These are phyloP conservation scores for Brasenia schreberi DNA, from an alignment of 164 flowering plant genomes.

Conservation along the genomic window DNA sequence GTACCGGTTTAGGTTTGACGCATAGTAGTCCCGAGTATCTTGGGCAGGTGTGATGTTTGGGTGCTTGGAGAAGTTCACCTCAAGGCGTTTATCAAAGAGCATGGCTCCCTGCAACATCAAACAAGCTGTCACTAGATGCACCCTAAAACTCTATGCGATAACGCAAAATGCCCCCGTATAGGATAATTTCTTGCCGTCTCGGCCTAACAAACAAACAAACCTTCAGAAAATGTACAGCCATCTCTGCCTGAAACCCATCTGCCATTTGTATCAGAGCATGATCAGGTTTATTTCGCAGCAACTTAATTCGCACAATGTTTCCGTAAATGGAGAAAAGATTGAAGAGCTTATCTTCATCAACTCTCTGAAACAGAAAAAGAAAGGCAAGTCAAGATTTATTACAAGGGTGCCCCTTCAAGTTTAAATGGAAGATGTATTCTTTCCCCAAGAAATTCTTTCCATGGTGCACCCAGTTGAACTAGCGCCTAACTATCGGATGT, in stretches of 20 bases:
- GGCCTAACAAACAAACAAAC: constrained; percentile 14
- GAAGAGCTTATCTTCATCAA: constrained; percentile 96
- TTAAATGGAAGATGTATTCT: no score
- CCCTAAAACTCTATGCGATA: no score
- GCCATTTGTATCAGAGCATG: constrained; percentile 97
- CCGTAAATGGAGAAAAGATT: constrained; percentile 93
- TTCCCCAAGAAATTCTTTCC: no score
- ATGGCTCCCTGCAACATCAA: constrained; percentile 50
- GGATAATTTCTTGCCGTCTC: neutral
- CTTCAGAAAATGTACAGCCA: constrained; percentile 96
- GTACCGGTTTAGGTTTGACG: constrained; percentile 93
- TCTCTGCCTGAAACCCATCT: constrained; percentile 96
- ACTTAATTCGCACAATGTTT: constrained; percentile 80
- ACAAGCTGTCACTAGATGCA: neutral
- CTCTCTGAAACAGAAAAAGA: constrained; percentile 31
- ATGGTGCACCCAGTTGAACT: no score
- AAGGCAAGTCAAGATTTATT: neutral
- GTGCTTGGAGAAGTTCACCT: constrained; percentile 92
- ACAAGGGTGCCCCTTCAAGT: neutral
- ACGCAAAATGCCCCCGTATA: no score
- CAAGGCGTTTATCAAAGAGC: constrained; percentile 81
- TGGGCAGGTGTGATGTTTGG: constrained; percentile 69
- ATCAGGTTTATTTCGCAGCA: constrained; percentile 91
- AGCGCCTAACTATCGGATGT: no score
- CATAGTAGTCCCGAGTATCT: constrained; percentile 76